A percentile compares a stretch with the other conserved stretches of the same genome.
These are phyloP conservation scores for Diaporthe australafricana DNA, from an alignment of 2,329 filamentous ascomycete genomes.

Conservation along the genomic window DNA sequence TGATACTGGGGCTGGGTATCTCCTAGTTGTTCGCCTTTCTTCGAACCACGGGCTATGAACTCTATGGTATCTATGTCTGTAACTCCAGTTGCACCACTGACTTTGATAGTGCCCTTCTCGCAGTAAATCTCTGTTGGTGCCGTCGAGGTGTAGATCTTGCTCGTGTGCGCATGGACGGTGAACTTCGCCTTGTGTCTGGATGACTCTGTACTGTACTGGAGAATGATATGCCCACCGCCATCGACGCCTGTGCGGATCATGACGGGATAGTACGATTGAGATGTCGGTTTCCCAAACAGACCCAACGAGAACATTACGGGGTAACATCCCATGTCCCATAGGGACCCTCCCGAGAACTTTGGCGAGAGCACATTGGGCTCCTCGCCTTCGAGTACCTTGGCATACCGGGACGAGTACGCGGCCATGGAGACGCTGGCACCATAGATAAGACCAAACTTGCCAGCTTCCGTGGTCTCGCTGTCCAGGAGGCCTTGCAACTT, in stretches of 20 bases:
- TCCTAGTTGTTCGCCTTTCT: constrained; percentile 34
- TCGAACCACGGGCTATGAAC: constrained; percentile 29
- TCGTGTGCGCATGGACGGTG: constrained; percentile 36
- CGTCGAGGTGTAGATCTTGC: constrained; percentile 38
- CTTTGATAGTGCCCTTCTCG: constrained; percentile 34
- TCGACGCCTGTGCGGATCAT: constrained; percentile 36
- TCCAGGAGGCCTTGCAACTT: constrained; percentile 31
- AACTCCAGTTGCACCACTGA: constrained; percentile 34
- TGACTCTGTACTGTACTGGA: constrained; percentile 26
- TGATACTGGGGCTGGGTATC: constrained; percentile 33
- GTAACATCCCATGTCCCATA: constrained; percentile 38
- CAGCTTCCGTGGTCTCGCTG: constrained; percentile 24
- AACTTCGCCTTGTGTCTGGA: constrained; percentile 36
- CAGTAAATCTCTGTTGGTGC: constrained; percentile 37
- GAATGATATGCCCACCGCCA: constrained; percentile 33
- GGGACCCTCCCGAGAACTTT: constrained; percentile 32
- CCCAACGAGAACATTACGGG: constrained; percentile 33
- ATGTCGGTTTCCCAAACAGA: constrained; percentile 33
- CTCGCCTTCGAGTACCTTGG: constrained; percentile 34
- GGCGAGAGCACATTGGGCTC: constrained; percentile 37
- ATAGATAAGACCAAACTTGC: constrained; percentile 33
- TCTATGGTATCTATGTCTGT: constrained; percentile 36
- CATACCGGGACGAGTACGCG: constrained; percentile 31
- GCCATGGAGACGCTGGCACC: constrained; percentile 36
- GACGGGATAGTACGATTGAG: constrained; percentile 33